A percentile compares a stretch with the other conserved stretches of the same genome.
phyloP scores from a whole-genome alignment of 495 filamentous ascomycete species.

The Penicillium coprophilum region DNA sequence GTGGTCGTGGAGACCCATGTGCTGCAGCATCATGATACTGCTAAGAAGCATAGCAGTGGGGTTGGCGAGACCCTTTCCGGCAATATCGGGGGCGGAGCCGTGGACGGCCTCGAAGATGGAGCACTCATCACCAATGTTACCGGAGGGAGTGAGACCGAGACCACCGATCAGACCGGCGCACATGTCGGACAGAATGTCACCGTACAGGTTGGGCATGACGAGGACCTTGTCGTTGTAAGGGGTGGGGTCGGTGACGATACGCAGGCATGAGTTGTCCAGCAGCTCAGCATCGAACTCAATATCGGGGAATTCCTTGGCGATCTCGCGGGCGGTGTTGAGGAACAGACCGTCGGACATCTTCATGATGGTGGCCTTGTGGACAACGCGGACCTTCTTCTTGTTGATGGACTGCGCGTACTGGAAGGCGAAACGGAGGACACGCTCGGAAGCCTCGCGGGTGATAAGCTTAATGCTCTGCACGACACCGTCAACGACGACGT shows the following conservation, averaged over 20 bases:
- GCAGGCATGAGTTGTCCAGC: slow-evolving; percentile 97
- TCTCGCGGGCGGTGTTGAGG: slow-evolving; percentile 75
- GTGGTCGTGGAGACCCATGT: slow-evolving; percentile 88
- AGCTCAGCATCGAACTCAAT: slow-evolving; percentile 96
- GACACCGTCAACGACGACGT: slow-evolving; percentile 95
- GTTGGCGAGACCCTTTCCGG: slow-evolving; percentile 92
- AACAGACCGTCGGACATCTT: slow-evolving; percentile 99
- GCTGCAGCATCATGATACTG: slow-evolving; percentile 98
- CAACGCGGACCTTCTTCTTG: slow-evolving; percentile 91
- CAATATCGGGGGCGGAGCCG: slow-evolving; percentile 96
- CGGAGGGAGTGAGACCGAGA: slow-evolving; percentile 93
- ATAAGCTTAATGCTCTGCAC: slow-evolving; percentile 99
- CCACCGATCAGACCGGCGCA: slow-evolving; percentile 98
- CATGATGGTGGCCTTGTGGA: slow-evolving; percentile 99
- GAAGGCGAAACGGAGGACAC: slow-evolving; percentile 94
- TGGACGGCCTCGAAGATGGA: slow-evolving; percentile 99
- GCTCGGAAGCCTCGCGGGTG: slow-evolving; percentile 87
- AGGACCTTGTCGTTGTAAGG: slow-evolving; percentile 99
- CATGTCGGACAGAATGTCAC: slow-evolving; percentile 99
- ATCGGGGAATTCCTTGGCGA: slow-evolving; percentile 90
- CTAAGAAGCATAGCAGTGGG: slow-evolving; percentile 88
- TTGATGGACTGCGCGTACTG: slow-evolving; percentile 91
- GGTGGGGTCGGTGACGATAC: slow-evolving; percentile 90
- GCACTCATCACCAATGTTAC: slow-evolving; percentile 98
- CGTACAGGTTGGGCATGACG: slow-evolving; percentile 99